Base-by-base conservation (phyloP, 345 rosid species). In the Lumnitzera racemosa region DNA sequence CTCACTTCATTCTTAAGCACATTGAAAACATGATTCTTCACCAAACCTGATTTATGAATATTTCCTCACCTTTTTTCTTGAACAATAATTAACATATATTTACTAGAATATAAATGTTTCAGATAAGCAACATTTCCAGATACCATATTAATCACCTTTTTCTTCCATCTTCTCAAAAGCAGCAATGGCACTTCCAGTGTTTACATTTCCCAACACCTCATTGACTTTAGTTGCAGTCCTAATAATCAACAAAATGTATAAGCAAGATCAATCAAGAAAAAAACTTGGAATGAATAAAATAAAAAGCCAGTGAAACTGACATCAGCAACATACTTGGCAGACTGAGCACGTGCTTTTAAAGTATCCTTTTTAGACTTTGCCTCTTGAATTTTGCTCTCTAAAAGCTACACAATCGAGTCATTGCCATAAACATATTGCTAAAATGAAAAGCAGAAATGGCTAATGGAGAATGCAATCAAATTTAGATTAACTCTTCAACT, bases 371-470 rank as follows among this genome's bases (percentile, higher is more conserved):
- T 94, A 50, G 99, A 86, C 78, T 63, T 88, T 57, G 99, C 99
- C 74, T 94, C 99, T 62, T 90, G 96, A 72, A 94, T 94, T 80
- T 90, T 94, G 86, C 99, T 90, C 83, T 94, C 99, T 78, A 94
- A 68, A 67, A 94, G 87, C 97, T 94, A 74, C 68, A 76, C 54
- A 53, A 20, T 36, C 5, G 43, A 5, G 11, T 36, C 43, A 36
- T 36, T 36, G 43, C 43, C 43, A 36, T 36, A 36, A 29, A 36
- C 43, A 36, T 36, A 36, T 36, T 36, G 43, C 9, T 36, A 49
- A 66, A 51, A 51, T 48, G 51, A 24, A 57, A 53, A 41, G 9
- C 15, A 24, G 53, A 23, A 55, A 49, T 11, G n/a, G 1, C 24
- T 29, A 59, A 25, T 14, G 11, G 47, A 15, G 9, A 15, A n/a